Conservation (phyloP, 75 land plant genomes). For the Cupressus sempervirens region DNA sequence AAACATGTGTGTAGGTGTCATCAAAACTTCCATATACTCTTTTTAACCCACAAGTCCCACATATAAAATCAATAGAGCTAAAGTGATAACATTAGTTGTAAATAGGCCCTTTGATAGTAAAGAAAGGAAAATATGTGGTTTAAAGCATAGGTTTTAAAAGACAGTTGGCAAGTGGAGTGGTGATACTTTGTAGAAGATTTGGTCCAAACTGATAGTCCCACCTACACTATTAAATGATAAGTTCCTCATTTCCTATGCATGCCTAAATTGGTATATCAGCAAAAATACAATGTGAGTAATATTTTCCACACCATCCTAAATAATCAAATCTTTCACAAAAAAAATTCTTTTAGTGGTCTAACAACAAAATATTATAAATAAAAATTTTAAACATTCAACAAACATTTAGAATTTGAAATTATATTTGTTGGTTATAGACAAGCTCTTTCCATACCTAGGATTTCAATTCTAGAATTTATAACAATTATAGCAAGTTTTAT, state of each 20-base stretch:
- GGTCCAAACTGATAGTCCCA: neutral
- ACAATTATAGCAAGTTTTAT: neutral
- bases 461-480: neutral
- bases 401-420: neutral
- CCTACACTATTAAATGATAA: neutral
- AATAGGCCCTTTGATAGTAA: neutral
- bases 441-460: neutral
- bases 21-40: neutral
- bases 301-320: neutral
- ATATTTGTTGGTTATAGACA: neutral
- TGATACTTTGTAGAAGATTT: neutral
- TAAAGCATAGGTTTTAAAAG: neutral
- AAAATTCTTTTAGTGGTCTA: neutral
- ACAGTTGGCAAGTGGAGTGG: neutral
- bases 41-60: neutral
- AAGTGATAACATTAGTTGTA: neutral
- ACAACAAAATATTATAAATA: neutral
- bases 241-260: neutral
- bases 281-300: neutral
- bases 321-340: neutral
- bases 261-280: neutral
- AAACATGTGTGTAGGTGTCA: too few species aligned
- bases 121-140: neutral
- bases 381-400: neutral
- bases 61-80: neutral